A percentile compares a stretch with the other conserved stretches of the same genome.
Conservation (phyloP, 2,329 filamentous ascomycete genomes). For the Hypoxylon sp. region DNA sequence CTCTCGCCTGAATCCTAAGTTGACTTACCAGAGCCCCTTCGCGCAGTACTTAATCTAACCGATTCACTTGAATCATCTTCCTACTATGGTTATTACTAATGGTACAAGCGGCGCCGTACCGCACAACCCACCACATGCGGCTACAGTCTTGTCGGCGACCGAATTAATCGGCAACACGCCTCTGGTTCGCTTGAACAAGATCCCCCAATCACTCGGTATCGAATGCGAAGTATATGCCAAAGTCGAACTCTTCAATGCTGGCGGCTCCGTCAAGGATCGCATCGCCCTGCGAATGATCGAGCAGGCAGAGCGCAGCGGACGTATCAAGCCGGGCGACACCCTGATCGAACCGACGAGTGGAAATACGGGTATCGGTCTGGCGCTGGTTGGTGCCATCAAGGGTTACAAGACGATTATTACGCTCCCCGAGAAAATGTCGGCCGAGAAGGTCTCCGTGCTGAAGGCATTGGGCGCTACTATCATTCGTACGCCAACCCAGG, state of each 20-base stretch:
- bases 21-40: neutral
- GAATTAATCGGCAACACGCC: constrained; percentile 96
- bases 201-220: constrained; percentile 91
- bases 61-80: neutral
- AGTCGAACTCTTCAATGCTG: constrained; percentile 92
- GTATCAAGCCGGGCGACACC: constrained; percentile 97
- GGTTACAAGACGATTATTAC: constrained; percentile 99
- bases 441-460: constrained; percentile 96
- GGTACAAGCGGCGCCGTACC: constrained; percentile 36
- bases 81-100: constrained; percentile 33
- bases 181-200: constrained; percentile 92
- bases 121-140: constrained; percentile 48
- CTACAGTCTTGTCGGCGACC: constrained; percentile 71
- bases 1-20: too few species aligned
- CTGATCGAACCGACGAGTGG: constrained; percentile 98
- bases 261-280: constrained; percentile 92
- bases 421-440: constrained; percentile 98
- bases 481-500: constrained; percentile 95
- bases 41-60: constrained; percentile 16
- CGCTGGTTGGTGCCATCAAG: constrained; percentile 93
- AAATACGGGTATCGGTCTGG: constrained; percentile 97
- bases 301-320: constrained; percentile 88
- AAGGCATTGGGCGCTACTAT: constrained; percentile 96
- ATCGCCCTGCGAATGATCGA: constrained; percentile 98
- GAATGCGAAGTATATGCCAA: constrained; percentile 92